Evolutionary conservation across 805 yeast genomes (phyloP).

Genomic region (Candida dajiaensis): DNA sequence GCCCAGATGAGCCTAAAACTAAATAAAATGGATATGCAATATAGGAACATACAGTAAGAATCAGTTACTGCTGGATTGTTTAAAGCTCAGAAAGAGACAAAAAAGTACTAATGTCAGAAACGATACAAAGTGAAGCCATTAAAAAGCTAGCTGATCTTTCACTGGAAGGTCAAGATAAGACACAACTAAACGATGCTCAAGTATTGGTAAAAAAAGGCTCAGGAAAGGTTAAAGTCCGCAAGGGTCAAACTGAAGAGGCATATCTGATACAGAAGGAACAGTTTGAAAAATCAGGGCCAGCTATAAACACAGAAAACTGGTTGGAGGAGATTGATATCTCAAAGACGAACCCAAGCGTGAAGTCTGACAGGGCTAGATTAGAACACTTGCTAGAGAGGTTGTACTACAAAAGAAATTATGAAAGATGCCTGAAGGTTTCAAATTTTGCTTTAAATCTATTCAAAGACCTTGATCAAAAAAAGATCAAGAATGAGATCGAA

Average conservation of each 20-base stretch:
- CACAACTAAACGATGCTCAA: slow-evolving; percentile 27
- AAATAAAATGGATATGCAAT: no score
- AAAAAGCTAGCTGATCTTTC: background rate
- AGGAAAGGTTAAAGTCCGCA: slow-evolving; percentile 47
- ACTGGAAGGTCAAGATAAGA: slow-evolving; percentile 14
- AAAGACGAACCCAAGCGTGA: slow-evolving; percentile 30
- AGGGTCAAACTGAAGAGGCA: slow-evolving; percentile 66
- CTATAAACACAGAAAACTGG: slow-evolving; percentile 41
- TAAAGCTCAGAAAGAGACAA: background rate
- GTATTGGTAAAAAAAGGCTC: slow-evolving; percentile 40
- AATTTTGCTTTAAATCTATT: slow-evolving; percentile 30
- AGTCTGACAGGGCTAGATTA: slow-evolving; percentile 49
- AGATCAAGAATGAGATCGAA: slow-evolving; percentile 42
- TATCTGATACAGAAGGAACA: slow-evolving; percentile 44
- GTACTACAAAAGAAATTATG: slow-evolving; percentile 50
- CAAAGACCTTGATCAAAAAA: slow-evolving; percentile 31
- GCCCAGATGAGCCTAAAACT: no score
- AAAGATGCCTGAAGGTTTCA: slow-evolving; percentile 42
- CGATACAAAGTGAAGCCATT: background rate
- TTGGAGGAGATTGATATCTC: slow-evolving; percentile 28
- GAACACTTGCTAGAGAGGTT: slow-evolving; percentile 58
- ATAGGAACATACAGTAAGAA: background rate
- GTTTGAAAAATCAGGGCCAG: slow-evolving; percentile 54
- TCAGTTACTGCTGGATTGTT: background rate
- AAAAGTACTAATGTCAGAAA: background rate